Conservation (phyloP, 1,139 yeast genomes). For the Diutina siamensis region DNA sequence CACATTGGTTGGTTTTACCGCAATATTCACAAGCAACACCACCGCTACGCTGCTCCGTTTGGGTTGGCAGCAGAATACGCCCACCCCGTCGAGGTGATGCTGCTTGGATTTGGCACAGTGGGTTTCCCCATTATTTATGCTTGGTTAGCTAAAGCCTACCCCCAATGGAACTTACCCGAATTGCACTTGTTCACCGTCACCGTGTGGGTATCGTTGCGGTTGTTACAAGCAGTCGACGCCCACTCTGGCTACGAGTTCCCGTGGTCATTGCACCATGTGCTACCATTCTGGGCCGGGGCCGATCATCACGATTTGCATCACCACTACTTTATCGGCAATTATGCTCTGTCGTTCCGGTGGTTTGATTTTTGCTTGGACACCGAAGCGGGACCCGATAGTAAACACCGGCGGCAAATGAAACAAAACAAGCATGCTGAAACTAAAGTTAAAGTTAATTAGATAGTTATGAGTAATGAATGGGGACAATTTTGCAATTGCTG, state of each 20-base stretch:
- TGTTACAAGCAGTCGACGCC: constrained; percentile 91
- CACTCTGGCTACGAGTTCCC: constrained; percentile 98
- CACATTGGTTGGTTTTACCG: constrained; percentile 82
- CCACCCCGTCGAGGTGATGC: constrained; percentile 85
- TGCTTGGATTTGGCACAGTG: constrained; percentile 87
- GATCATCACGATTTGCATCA: constrained; percentile 97
- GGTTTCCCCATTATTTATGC: constrained; percentile 72
- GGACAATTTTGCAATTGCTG: too few species aligned
- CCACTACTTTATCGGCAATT: constrained; percentile 85
- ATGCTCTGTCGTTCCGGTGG: constrained; percentile 89
- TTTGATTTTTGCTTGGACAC: constrained; percentile 81
- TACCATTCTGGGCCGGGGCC: constrained; percentile 98
- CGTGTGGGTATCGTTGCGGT: constrained; percentile 77
- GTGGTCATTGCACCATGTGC: constrained; percentile 80
- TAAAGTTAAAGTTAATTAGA: background rate
- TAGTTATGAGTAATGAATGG: background rate
- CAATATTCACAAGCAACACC: constrained; percentile 91
- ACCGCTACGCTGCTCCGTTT: constrained; percentile 93
- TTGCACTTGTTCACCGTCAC: constrained; percentile 79
- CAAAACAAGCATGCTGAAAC: background rate
- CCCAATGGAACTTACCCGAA: constrained; percentile 16
- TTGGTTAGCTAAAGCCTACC: constrained; percentile 18
- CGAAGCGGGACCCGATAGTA: constrained; percentile 68
- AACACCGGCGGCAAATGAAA: constrained; percentile 42
- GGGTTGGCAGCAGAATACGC: constrained; percentile 96